A percentile compares a stretch with the other conserved stretches of the same genome.
These are phyloP conservation scores for Penicillium argentinense DNA, from an alignment of 495 filamentous ascomycete genomes.

Conservation along the genomic window DNA sequence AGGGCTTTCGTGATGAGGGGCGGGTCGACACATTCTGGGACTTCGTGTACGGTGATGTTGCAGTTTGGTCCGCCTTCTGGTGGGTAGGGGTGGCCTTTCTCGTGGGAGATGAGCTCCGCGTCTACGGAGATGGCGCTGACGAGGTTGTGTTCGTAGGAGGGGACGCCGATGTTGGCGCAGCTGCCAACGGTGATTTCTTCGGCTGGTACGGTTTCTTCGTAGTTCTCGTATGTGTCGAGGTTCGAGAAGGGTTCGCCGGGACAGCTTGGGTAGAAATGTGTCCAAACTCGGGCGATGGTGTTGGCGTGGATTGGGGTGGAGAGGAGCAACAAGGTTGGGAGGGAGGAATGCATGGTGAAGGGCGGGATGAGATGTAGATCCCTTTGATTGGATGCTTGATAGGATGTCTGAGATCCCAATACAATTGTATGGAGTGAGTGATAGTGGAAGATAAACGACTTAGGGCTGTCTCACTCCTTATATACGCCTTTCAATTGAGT, in stretches of 20 bases:
- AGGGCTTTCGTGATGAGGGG: conserved; percentile 30
- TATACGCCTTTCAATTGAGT: conserved; percentile 6
- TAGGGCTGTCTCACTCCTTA: conserved; percentile 6
- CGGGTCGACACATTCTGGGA: conserved; percentile 33
- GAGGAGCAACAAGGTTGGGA: conserved; percentile 26
- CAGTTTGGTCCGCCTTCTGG: conserved; percentile 22
- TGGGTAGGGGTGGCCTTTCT: conserved; percentile 13
- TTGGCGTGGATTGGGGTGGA: conserved; percentile 24
- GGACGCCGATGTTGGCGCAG: conserved; percentile 35
- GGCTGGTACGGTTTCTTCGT: conserved; percentile 25
- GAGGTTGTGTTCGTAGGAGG: conserved; percentile 24
- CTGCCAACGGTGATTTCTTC: conserved; percentile 24
- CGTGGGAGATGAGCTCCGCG: conserved; percentile 22
- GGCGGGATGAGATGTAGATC: too few relatives aligned
- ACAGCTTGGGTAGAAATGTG: conserved; percentile 40
- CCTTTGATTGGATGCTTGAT: neutral
- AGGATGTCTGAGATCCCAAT: too few relatives aligned
- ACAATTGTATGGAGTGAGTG: neutral
- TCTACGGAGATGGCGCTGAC: conserved; percentile 36
- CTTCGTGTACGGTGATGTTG: conserved; percentile 39
- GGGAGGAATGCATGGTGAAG: conserved; percentile 19
- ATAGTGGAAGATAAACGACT: neutral
- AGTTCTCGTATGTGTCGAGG: conserved; percentile 28
- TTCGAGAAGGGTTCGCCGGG: conserved; percentile 25
- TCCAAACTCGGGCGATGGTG: conserved; percentile 30